Conservation (phyloP, 139 green algal species). For the Chlamydomonas applanata region DNA sequence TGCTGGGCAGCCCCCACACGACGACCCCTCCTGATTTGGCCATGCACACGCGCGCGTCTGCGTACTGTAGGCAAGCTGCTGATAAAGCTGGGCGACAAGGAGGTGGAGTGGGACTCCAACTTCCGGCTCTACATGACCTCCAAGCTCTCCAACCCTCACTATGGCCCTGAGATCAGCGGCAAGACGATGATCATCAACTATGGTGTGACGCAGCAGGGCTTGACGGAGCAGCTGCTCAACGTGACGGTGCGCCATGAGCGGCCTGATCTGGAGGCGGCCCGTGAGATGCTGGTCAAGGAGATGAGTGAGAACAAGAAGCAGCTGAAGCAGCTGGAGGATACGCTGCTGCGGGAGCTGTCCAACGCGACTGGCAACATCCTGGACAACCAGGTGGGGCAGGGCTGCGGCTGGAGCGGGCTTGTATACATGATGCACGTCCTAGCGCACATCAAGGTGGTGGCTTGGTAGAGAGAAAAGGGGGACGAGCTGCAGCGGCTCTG, state of each 20-base stretch:
- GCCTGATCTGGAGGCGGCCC: constrained; percentile 65
- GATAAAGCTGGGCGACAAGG: constrained; percentile 81
- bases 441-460: too few relatives aligned
- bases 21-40: too few relatives aligned
- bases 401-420: too few relatives aligned
- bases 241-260: constrained; percentile 78
- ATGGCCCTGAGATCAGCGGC: constrained; percentile 80
- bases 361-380: constrained; percentile 80
- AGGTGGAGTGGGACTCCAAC: constrained; percentile 79
- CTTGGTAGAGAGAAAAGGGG: too few relatives aligned
- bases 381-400: constrained; percentile 58
- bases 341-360: constrained; percentile 74
- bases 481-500: too few relatives aligned
- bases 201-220: constrained; percentile 61
- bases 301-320: constrained; percentile 82
- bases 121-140: constrained; percentile 83
- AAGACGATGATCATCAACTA: constrained; percentile 89
- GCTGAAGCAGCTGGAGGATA: constrained; percentile 74
- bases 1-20: too few relatives aligned
- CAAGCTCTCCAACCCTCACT: constrained; percentile 80
- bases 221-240: constrained; percentile 87
- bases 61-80: constrained; percentile 56
- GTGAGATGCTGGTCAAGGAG: constrained; percentile 72
- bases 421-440: too few relatives aligned
- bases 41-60: too few relatives aligned